Percentiles rank a stretch among this genome's conserved stretches.
These are phyloP conservation scores for Emmonsiellopsis sp. DNA, from an alignment of 2,329 filamentous ascomycete species.

Conservation along the genomic window DNA sequence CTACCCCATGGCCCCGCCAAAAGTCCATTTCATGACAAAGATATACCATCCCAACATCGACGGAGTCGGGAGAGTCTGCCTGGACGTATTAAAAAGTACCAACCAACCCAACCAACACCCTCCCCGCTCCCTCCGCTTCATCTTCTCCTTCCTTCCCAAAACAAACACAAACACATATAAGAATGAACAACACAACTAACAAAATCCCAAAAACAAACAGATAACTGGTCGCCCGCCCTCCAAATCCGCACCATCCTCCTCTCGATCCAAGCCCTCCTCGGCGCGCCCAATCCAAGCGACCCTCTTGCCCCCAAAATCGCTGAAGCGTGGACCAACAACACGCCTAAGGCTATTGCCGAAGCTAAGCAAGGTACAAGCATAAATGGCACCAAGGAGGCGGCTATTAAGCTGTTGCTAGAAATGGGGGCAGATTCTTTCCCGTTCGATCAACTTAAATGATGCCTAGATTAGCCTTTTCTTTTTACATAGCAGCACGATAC, in stretches of 20 bases:
- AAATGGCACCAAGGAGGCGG: too few relatives aligned
- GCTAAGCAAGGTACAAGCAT: too few relatives aligned
- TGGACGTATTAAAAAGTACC: slow-evolving; percentile 92
- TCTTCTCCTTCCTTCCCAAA: not conserved
- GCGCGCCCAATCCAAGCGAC: slow-evolving; percentile 94
- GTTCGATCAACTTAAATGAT: too few relatives aligned
- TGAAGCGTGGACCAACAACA: slow-evolving; percentile 78
- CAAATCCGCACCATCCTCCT: slow-evolving; percentile 98
- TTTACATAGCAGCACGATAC: too few relatives aligned
- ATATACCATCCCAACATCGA: slow-evolving; percentile 99
- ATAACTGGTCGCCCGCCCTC: slow-evolving; percentile 96
- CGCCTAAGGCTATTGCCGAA: too few relatives aligned
- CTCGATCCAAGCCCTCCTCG: slow-evolving; percentile 92
- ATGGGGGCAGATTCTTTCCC: too few relatives aligned
- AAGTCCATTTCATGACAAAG: slow-evolving; percentile 96
- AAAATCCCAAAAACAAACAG: slow-evolving; percentile 37
- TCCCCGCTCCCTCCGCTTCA: not conserved
- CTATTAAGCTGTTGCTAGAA: too few relatives aligned
- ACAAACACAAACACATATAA: not conserved
- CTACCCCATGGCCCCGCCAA: slow-evolving; percentile 97
- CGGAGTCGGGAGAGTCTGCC: slow-evolving; percentile 89
- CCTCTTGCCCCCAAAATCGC: slow-evolving; percentile 97
- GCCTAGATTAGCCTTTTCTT: too few relatives aligned
- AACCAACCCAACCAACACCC: too few relatives aligned
- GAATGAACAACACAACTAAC: slow-evolving; percentile 1